phyloP scores from a whole-genome alignment of 306 rosid genomes.

The Glycine tomentella region DNA sequence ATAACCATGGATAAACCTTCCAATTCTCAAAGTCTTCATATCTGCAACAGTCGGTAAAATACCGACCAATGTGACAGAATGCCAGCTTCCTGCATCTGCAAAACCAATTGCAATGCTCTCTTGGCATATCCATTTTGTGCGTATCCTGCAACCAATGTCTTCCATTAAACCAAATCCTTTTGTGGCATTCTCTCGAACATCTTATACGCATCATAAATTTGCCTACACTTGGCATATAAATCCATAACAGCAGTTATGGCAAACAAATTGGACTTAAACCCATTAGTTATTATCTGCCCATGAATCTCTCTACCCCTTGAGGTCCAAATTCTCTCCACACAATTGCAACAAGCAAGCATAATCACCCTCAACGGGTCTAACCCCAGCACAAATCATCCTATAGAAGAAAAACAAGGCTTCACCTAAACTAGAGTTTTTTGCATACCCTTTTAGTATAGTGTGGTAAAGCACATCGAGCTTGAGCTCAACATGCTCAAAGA shows the following conservation, averaged over 20 bases:
- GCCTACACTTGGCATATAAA: constrained; percentile 71
- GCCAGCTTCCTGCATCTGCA: constrained; percentile 73
- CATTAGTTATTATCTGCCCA: constrained; percentile 66
- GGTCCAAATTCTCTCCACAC: constrained; percentile 73
- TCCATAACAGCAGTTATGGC: constrained; percentile 85
- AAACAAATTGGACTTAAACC: constrained; percentile 69
- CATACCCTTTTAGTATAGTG: constrained; percentile 83
- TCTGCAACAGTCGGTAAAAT: constrained; percentile 85
- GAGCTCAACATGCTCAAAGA: constrained; percentile 63
- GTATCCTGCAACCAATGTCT: constrained; percentile 71
- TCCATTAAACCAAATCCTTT: constrained; percentile 87
- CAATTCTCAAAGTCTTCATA: constrained; percentile 63
- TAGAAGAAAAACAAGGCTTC: constrained; percentile 59
- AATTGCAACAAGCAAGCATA: constrained; percentile 81
- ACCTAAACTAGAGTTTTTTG: constrained; percentile 62
- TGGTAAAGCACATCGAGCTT: constrained; percentile 82
- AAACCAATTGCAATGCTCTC: constrained; percentile 61
- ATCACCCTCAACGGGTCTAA: constrained; percentile 74
- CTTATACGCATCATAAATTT: constrained; percentile 71
- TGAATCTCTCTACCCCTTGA: constrained; percentile 85
- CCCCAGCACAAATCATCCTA: constrained; percentile 67
- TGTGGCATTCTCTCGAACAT: constrained; percentile 88
- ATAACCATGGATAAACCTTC: constrained; percentile 76
- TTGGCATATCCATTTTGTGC: constrained; percentile 80
- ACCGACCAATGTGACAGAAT: constrained; percentile 81